phyloP scores from a whole-genome alignment of 331 rosid species.

The Acacia concinna region DNA sequence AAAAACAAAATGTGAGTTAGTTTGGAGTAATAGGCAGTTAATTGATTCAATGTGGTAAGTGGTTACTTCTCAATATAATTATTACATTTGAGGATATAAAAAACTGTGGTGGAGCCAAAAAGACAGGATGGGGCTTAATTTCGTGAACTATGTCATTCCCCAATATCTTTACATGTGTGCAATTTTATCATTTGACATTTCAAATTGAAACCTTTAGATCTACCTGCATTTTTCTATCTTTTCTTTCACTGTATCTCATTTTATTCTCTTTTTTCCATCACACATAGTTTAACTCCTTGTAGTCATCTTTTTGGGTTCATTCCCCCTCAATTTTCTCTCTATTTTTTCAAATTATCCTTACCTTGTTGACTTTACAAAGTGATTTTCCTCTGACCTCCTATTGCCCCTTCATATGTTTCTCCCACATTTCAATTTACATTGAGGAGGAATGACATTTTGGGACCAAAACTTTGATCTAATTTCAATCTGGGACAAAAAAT shows the following conservation, averaged over 20 bases:
- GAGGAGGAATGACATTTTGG: not conserved
- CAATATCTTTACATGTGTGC: not conserved
- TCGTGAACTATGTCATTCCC: not conserved
- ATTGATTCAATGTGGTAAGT: not conserved
- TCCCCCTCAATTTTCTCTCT: not conserved
- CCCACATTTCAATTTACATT: not conserved
- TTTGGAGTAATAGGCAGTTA: not conserved
- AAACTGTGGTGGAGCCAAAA: not conserved
- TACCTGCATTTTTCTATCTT: not conserved
- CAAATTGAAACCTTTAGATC: not conserved
- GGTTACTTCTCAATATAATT: slow-evolving; percentile 9
- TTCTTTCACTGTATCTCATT: not conserved
- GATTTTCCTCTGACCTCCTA: not conserved
- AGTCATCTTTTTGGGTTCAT: not conserved
- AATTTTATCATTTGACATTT: not conserved
- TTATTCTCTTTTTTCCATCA: not conserved
- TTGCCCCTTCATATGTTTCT: not conserved
- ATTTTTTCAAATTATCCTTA: not conserved
- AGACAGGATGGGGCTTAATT: not conserved
- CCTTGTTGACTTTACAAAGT: not conserved
- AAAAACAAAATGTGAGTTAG: slow-evolving; percentile 17
- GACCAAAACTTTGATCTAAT: not conserved
- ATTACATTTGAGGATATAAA: not conserved
- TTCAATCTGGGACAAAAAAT: not conserved
- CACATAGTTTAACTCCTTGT: not conserved